Base-by-base conservation (phyloP, 768 basidiomycete species). In the Crepidotus variabilis region DNA sequence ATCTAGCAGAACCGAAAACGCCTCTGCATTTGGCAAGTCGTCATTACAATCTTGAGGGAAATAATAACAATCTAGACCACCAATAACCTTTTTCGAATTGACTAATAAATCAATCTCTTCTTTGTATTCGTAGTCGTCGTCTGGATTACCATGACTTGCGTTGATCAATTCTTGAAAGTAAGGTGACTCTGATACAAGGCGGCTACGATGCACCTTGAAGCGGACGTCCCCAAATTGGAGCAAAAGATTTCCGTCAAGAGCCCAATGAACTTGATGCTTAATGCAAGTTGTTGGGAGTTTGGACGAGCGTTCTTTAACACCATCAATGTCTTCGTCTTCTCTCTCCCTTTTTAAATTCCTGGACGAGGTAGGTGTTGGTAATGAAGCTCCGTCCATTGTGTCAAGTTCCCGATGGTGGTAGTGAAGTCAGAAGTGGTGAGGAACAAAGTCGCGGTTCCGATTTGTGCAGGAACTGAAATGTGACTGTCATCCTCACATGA, bases 131-230 rank as follows among this genome's bases (percentile, higher is more conserved):
- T 50, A 33, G 13, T 16, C 32, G 18, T 48, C 24, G 9, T 18
- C 50, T 8, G 49, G 63, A 57, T 23, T 47, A 13, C 57, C 57
- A 1, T 52, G 56, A 7, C 51, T 8, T 22, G 51, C 45, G 4
- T 63, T 63, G 16, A 70, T 61, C 6, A 70, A 60, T 6, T 54
- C 53, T 33, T 60, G 39, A 55, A 70, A 69, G 66, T 65, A 67
- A 1, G 36, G 33, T 6, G 67, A 69, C 50, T 67, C 56, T 16
- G 53, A 47, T 0, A 63, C 55, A 0, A 70, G 49, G 2, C 67
- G 64, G 34, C 67, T 67, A 1, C 63, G 60, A 32, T 67, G 68
- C 1, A 67, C 33, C 48, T 63, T 69, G 36, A 61, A 61, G 3
- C 62, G 62, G 1, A 49, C 46, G 52, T 63, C 20, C 14, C 51